These are phyloP conservation scores for Saturnispora bothae DNA, from an alignment of 805 yeast species.

Conservation along the genomic window DNA sequence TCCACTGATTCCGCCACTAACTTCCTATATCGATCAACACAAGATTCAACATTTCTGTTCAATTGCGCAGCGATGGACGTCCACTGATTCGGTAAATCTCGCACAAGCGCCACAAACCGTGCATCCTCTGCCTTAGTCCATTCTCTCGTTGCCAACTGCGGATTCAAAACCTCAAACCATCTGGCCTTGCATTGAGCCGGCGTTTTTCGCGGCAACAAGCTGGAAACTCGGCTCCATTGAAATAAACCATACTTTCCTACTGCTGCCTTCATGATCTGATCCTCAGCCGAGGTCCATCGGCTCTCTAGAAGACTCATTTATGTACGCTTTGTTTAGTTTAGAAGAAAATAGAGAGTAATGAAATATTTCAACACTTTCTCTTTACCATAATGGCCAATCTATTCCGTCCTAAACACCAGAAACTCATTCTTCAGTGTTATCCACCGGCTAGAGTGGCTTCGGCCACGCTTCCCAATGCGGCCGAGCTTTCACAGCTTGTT, in stretches of 20 bases:
- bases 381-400: slow-evolving; percentile 8
- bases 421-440: slow-evolving; percentile 82
- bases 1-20: slow-evolving; percentile 43
- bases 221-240: slow-evolving; percentile 91
- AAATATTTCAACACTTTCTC: not conserved
- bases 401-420: slow-evolving; percentile 69
- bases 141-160: slow-evolving; percentile 47
- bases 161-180: slow-evolving; percentile 85
- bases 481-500: slow-evolving; percentile 77
- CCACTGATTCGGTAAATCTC: slow-evolving; percentile 87
- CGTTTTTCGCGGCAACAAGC: slow-evolving; percentile 72
- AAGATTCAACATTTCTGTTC: slow-evolving; percentile 79
- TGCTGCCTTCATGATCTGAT: slow-evolving; percentile 83
- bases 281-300: slow-evolving; percentile 72
- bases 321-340: not conserved
- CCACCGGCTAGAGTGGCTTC: slow-evolving; percentile 62
- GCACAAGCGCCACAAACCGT: slow-evolving; percentile 52
- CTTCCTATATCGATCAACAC: slow-evolving; percentile 75
- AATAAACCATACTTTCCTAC: slow-evolving; percentile 87
- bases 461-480: slow-evolving; percentile 86
- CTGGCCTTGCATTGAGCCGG: slow-evolving; percentile 89
- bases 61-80: slow-evolving; percentile 72
- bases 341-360: not conserved
- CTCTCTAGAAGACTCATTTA: not conserved
- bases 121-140: slow-evolving; percentile 78